Evolutionary conservation across 106 monocot species (phyloP), one percentile per base, ranked within the genome.

Genomic region (Amphibolis antarctica): DNA sequence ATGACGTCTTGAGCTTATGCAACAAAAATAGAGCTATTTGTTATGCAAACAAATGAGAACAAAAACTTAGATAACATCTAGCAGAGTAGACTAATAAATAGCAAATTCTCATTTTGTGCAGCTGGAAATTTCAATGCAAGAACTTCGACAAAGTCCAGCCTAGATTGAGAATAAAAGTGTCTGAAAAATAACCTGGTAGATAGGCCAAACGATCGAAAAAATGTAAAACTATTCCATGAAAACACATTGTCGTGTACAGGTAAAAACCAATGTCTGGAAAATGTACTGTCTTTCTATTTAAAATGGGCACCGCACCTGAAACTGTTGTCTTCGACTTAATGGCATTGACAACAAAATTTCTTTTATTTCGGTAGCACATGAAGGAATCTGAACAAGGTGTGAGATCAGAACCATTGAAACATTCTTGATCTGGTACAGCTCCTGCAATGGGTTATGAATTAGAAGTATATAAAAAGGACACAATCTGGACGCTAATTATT

Each of bases 381-480:
- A 76, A 59, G 94, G 86, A 69, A 78, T 75, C 60, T 90, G 89
- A 68, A 90, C 67, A 69, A 96, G 76, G 81, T 84, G 90, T 51
- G 83, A 78, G 63, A 90, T 69, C 55, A 96, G 46, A 47, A 67
- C 86, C 65, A 69, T 86, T n/a, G 84, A 73, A 24, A 74, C 80
- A 28, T 68, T 56, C 66, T 84, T 89, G 20, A 72, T 78, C 63
- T 82, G 84, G 61, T 46, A 70, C 20, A 72, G 43, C 68, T 85
- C 88, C 92, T 93, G 63, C 0, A 75, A 62, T 47, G 20, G 44
- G 46, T 22, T 27, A 56, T 44, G n/a, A 55, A 9, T 20, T 15
- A 17, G 43, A 3, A 15, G 52, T 68, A 62, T 21, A 57, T 12
- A 18, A 68, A 20, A 36, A 25, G 28, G 23, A 56, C 17, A 56